Conservation (phyloP, 2,329 filamentous ascomycete genomes). For the Thyridium curvatum region DNA sequence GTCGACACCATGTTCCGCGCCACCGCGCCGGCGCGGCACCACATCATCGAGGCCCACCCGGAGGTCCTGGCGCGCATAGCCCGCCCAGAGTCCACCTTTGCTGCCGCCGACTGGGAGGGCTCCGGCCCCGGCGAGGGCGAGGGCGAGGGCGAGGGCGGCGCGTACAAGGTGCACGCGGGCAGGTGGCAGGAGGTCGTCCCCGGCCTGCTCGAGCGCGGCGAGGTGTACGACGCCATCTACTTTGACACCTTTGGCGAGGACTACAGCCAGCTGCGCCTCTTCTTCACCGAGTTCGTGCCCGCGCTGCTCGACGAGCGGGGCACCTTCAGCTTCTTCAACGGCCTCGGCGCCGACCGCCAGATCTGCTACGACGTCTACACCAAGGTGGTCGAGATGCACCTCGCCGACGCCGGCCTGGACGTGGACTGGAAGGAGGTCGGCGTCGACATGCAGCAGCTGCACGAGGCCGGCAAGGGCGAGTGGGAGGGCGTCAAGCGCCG, state of each 20-base stretch:
- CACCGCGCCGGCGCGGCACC: conserved; percentile 62
- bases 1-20: conserved; percentile 71
- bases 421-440: conserved; percentile 76
- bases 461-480: conserved; percentile 61
- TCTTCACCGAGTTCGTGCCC: conserved; percentile 85
- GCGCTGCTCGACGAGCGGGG: conserved; percentile 66
- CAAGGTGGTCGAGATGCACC: conserved; percentile 84
- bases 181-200: conserved; percentile 79
- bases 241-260: conserved; percentile 98
- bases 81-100: conserved; percentile 41
- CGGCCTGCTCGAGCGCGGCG: conserved; percentile 58
- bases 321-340: conserved; percentile 83
- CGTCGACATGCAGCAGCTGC: conserved; percentile 62
- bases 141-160: conserved; percentile 61
- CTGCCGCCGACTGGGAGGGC: conserved; percentile 43
- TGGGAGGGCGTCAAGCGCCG: conserved; percentile 85
- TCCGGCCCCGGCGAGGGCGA: conserved; percentile 56
- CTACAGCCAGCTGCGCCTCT: conserved; percentile 75
- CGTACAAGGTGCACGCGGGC: conserved; percentile 66
- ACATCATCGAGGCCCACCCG: conserved; percentile 83
- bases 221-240: conserved; percentile 82
- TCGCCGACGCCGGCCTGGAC: conserved; percentile 83
- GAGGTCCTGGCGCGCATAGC: conserved; percentile 63
- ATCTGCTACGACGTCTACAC: conserved; percentile 97
- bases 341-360: conserved; percentile 83